Conservation (phyloP, 768 basidiomycete genomes). For the Russula sp. region DNA sequence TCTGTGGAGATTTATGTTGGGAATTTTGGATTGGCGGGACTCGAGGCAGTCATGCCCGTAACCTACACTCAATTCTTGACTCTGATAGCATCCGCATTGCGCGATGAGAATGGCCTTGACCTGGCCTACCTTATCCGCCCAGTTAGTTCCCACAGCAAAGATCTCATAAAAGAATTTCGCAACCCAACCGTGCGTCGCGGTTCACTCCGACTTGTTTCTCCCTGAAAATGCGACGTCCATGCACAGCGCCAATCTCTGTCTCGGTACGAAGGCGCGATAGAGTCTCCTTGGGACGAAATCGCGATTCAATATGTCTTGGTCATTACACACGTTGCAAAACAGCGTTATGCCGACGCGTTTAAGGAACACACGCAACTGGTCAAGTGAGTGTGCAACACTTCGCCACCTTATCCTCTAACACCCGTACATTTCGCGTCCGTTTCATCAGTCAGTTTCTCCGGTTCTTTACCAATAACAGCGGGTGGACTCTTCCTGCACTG, state of each 20-base stretch:
- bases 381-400: constrained; percentile 50
- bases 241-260: constrained; percentile 36
- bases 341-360: constrained; percentile 69
- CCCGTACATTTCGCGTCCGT: constrained; percentile 4
- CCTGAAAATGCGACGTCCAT: constrained; percentile 2
- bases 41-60: constrained; percentile 26
- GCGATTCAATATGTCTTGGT: constrained; percentile 79
- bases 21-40: not conserved
- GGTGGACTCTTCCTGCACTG: constrained; percentile 83
- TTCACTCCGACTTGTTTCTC: not conserved
- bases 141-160: constrained; percentile 73
- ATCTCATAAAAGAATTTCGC: constrained; percentile 67
- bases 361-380: constrained; percentile 75
- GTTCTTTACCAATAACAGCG: constrained; percentile 74
- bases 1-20: not conserved
- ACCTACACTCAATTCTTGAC: constrained; percentile 59
- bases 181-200: constrained; percentile 47
- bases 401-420: not conserved
- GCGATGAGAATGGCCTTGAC: constrained; percentile 62
- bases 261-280: constrained; percentile 60
- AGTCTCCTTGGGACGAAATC: constrained; percentile 82
- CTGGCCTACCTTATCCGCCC: constrained; percentile 74
- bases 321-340: constrained; percentile 65
- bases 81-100: constrained; percentile 59
- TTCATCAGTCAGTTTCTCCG: constrained; percentile 62